A percentile compares a stretch with the other conserved stretches of the same genome.
Conservation (phyloP, 352 stramenopile genomes). For the Globisporangium carolinianum region DNA sequence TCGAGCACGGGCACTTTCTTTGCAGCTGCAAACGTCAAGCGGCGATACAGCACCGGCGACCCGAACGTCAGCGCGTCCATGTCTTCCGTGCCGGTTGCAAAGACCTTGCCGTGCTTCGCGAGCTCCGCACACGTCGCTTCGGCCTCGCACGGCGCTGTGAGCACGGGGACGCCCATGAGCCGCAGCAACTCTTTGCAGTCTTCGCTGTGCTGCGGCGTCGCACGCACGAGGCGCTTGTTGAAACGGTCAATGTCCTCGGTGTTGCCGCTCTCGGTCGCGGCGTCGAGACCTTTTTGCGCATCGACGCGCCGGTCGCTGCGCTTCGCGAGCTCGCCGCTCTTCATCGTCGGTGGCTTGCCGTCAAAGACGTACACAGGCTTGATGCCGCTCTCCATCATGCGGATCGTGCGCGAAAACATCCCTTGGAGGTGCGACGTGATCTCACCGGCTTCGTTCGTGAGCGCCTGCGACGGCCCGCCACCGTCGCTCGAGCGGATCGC, state of each 20-base stretch:
- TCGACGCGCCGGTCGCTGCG: conserved; percentile 85
- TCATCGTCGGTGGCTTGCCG: conserved; percentile 97
- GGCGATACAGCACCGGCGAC: conserved; percentile 93
- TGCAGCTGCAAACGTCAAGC: conserved; percentile 81
- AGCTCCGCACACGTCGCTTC: conserved; percentile 97
- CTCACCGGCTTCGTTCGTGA: conserved; percentile 98
- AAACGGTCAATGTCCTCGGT: conserved; percentile 92
- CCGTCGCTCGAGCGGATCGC: conserved; percentile 82
- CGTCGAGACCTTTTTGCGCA: conserved; percentile 82
- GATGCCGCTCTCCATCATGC: conserved; percentile 96
- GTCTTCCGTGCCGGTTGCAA: conserved; percentile 96
- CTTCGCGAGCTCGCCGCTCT: conserved; percentile 95
- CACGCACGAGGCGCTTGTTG: conserved; percentile 88
- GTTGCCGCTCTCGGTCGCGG: conserved; percentile 79
- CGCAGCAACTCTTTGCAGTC: conserved; percentile 90
- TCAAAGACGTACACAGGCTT: conserved; percentile 99
- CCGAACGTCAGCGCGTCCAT: conserved; percentile 99
- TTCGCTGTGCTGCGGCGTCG: conserved; percentile 89
- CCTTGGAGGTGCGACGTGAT: conserved; percentile 90
- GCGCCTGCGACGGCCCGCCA: conserved; percentile 81
- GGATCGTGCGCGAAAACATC: conserved; percentile 99
- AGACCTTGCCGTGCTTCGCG: conserved; percentile 90
- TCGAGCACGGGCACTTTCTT: conserved; percentile 91
- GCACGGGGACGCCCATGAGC: conserved; percentile 96
- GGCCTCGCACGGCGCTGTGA: conserved; percentile 96